Base-by-base conservation (phyloP, 352 stramenopile species). In the Globisporangium nunn region DNA sequence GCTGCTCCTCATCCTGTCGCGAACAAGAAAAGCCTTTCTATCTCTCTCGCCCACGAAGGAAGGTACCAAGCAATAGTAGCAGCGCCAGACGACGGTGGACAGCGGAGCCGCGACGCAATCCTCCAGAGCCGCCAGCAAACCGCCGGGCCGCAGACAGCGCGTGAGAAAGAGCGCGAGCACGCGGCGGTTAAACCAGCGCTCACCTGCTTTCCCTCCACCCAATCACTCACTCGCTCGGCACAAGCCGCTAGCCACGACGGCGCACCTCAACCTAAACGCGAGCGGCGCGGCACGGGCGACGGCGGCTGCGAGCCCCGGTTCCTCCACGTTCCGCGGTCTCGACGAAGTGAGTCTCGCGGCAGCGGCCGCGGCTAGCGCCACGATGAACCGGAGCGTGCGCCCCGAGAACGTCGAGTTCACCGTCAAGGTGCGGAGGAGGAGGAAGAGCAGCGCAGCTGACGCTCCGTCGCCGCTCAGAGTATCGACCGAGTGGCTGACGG, bases 401-500 rank as follows among this genome's bases (percentile, higher is more conserved):
- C 80, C 79, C 31, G 94, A 98, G 63, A 97, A 98, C 72, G 91
- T 98, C 44, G 94, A 98, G 68, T 98, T 98, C 68, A 98, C 91
- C 48, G 94, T 98, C 65, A 97, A 74, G 88, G 94, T 92, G 60
- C 35, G 57, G 35, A 11, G 15, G 29, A 17, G 37, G 10, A 43
- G 37, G 11, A 43, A n/a, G 37, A 10, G 35, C 1, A 10, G 4
- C 1, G 35, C 1, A 10, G 37, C 11, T 17, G 35, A 14, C 6
- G 29, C 31, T n/a, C 6, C 23, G 23, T 23, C 23, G 23, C 1
- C 23, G 23, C 23, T 23, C 23, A 23, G 29, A 30, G 43, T 17
- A 17, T 10, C 5, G 5, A 17, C 18, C 4, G n/a, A 10, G 15
- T 83, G 67, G 18, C 35, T 43, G 37, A 43, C 11, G 37, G 11